Percentiles rank a stretch among this genome's conserved stretches.
These are phyloP conservation scores for Tolypocladium sp. DNA, from an alignment of 2,329 filamentous ascomycete species.

Conservation along the genomic window DNA sequence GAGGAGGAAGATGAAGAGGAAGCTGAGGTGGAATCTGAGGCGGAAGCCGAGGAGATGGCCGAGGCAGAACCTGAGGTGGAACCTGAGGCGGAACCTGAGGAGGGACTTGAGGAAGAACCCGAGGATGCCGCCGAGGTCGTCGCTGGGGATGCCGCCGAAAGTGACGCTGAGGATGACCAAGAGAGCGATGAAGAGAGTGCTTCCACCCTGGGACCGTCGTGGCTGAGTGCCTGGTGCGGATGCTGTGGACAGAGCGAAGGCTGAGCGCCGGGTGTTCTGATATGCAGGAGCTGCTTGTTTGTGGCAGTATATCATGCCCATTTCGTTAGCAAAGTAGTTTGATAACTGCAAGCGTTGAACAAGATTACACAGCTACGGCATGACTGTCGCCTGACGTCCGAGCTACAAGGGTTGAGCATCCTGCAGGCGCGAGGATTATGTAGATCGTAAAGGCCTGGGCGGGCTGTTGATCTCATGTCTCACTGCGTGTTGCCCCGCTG, in stretches of 20 bases:
- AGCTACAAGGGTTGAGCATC: too few species aligned
- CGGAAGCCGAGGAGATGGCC: too few species aligned
- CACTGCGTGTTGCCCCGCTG: too few species aligned
- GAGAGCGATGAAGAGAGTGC: background rate
- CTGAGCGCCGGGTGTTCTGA: slow-evolving; percentile 4
- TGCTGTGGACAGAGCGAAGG: slow-evolving; percentile 9
- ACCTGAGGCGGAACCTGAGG: too few species aligned
- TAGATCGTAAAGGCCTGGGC: too few species aligned
- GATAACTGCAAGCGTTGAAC: background rate
- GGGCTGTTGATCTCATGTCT: too few species aligned
- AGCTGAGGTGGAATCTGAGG: too few species aligned
- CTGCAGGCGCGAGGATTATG: too few species aligned
- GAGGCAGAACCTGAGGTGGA: background rate
- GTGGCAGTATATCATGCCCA: background rate
- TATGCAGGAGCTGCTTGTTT: background rate
- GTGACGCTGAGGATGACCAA: slow-evolving; percentile 8
- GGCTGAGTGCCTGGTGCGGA: slow-evolving; percentile 2
- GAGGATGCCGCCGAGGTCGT: background rate
- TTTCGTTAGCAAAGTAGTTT: background rate
- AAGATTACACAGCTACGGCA: background rate
- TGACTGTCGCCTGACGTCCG: too few species aligned
- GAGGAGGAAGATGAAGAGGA: too few species aligned
- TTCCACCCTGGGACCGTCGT: background rate
- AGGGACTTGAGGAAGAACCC: too few species aligned
- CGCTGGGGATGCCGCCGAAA: background rate